Percentiles rank a stretch among this genome's conserved stretches.
Evolutionary conservation across 2,329 filamentous ascomycete genomes (phyloP).

Genomic region (Xylariaceae sp.): DNA sequence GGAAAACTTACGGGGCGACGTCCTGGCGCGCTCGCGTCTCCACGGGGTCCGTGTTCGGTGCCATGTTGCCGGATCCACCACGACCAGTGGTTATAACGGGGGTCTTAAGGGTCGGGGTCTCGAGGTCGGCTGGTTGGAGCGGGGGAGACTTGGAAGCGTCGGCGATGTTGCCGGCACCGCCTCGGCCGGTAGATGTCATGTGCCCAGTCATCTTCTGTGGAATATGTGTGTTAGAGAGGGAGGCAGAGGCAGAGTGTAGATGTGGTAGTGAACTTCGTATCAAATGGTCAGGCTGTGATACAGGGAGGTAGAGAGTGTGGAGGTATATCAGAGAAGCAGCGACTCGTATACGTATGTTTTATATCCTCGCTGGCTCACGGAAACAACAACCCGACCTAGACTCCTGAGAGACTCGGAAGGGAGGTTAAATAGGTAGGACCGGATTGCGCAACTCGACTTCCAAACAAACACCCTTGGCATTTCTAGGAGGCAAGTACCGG

Average conservation of each 20-base stretch:
- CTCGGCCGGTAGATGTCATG: conserved; percentile 70
- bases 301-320: neutral
- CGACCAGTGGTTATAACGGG: conserved; percentile 87
- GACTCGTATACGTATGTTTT: neutral
- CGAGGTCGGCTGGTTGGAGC: conserved; percentile 65
- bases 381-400: too few relatives aligned
- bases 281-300: neutral
- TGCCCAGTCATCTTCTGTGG: conserved; percentile 41
- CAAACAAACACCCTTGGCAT: too few relatives aligned
- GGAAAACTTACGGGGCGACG: conserved; percentile 65
- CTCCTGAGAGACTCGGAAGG: too few relatives aligned
- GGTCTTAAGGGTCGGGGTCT: conserved; percentile 82
- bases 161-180: conserved; percentile 77
- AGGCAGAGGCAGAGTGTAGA: neutral
- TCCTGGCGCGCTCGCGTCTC: conserved; percentile 83
- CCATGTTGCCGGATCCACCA: conserved; percentile 88
- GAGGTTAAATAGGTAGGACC: too few relatives aligned
- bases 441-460: too few relatives aligned
- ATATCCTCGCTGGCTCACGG: too few relatives aligned
- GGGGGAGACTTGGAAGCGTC: conserved; percentile 51
- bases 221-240: neutral
- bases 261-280: neutral
- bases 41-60: conserved; percentile 67
- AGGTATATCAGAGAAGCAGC: neutral
- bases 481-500: too few relatives aligned